phyloP scores from a whole-genome alignment of 257 asterid genomes.

The Solanum chilense region DNA sequence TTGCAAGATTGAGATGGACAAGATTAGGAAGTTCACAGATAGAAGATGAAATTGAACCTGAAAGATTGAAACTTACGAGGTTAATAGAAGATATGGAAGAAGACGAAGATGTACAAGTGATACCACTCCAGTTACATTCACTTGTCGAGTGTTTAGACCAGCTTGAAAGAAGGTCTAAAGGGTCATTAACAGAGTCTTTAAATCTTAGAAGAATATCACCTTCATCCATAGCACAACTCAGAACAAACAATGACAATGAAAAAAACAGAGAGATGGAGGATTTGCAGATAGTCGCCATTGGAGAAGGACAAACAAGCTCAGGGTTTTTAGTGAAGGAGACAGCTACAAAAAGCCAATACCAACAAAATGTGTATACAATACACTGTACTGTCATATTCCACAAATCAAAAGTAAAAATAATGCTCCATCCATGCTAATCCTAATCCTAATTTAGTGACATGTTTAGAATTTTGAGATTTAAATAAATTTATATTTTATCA shows the following conservation, averaged over 20 bases:
- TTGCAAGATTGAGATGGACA: conserved; percentile 56
- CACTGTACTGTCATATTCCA: neutral
- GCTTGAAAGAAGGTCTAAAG: conserved; percentile 32
- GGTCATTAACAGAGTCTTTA: conserved; percentile 63
- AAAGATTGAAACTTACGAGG: conserved; percentile 66
- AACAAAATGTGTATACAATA: neutral
- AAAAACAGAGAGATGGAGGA: conserved; percentile 23
- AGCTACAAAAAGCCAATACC: neutral
- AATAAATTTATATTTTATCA: too few species aligned
- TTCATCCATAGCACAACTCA: conserved; percentile 38
- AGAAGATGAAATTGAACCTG: conserved; percentile 73
- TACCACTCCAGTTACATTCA: conserved; percentile 68
- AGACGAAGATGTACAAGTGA: conserved; percentile 33
- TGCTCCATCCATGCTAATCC: too few species aligned
- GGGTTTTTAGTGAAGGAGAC: neutral
- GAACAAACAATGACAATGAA: conserved; percentile 14
- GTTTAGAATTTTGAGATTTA: too few species aligned
- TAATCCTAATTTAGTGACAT: too few species aligned
- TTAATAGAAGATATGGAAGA: conserved; percentile 31
- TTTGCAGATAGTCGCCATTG: conserved; percentile 43
- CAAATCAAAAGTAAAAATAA: too few species aligned
- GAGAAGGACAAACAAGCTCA: conserved; percentile 13
- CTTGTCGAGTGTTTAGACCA: conserved; percentile 35
- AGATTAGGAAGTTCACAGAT: conserved; percentile 43
- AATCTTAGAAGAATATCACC: conserved; percentile 53